These are phyloP conservation scores for Nicotiana noctiflora DNA, from an alignment of 257 asterid species.

Conservation along the genomic window DNA sequence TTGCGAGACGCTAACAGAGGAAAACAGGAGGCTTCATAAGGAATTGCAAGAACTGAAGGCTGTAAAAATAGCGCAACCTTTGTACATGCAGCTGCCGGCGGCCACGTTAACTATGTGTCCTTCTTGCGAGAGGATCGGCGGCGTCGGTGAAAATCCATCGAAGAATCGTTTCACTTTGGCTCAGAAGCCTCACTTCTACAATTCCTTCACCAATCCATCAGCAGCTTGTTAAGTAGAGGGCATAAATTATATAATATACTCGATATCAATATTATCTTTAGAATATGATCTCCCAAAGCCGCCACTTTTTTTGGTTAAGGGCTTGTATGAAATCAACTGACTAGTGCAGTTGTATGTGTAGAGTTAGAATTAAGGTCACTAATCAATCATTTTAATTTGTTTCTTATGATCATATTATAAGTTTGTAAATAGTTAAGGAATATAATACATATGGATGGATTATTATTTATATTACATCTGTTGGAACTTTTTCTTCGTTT, in stretches of 20 bases:
- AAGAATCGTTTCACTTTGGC: constrained; percentile 39
- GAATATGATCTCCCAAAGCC: background rate
- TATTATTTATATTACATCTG: background rate
- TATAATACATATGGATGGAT: constrained; percentile 7
- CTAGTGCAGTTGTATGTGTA: constrained; percentile 3
- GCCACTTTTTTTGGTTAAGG: constrained; percentile 17
- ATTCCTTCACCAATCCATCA: constrained; percentile 49
- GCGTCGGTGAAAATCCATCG: constrained; percentile 24
- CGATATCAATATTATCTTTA: background rate
- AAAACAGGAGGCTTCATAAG: constrained; percentile 79
- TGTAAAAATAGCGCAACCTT: constrained; percentile 61
- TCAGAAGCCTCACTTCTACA: constrained; percentile 45
- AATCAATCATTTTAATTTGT: constrained; percentile 11
- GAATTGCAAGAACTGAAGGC: constrained; percentile 85
- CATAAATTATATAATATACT: background rate
- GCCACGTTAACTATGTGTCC: constrained; percentile 75
- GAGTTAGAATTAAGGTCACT: constrained; percentile 4
- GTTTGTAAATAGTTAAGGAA: constrained; percentile 8
- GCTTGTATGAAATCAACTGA: constrained; percentile 11
- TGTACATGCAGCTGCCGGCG: constrained; percentile 74
- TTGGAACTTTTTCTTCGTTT: background rate
- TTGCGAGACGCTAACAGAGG: constrained; percentile 83
- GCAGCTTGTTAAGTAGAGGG: constrained; percentile 45
- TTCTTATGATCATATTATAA: background rate
- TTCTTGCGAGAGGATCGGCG: constrained; percentile 61